Evolutionary conservation across 306 rosid genomes (phyloP).

Genomic region (Dalbergia cultrata): DNA sequence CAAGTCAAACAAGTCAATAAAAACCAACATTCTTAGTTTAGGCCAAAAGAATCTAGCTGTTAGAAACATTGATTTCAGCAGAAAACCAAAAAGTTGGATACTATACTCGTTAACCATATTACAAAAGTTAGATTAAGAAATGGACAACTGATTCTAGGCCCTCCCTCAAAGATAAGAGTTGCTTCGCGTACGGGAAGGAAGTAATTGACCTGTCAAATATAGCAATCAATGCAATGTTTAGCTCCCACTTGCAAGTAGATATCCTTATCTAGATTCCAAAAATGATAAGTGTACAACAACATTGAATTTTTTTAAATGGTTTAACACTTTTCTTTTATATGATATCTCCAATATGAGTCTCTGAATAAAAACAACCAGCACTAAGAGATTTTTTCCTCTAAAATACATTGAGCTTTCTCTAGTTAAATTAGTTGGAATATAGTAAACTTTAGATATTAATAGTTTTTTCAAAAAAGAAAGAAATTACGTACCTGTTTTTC

Average conservation of each 20-base stretch:
- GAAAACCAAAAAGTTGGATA: conserved; percentile 10
- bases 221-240: conserved; percentile 9
- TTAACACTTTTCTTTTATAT: not conserved
- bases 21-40: not conserved
- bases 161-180: conserved; percentile 34
- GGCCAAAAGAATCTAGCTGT: not conserved
- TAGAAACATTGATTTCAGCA: not conserved
- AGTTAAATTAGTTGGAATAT: too few relatives aligned
- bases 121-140: not conserved
- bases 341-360: too few relatives aligned
- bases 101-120: not conserved
- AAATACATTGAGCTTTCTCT: too few relatives aligned
- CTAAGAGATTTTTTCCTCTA: too few relatives aligned
- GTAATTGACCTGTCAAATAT: conserved; percentile 29
- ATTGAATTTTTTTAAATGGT: not conserved
- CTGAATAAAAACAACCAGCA: too few relatives aligned
- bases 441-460: too few relatives aligned
- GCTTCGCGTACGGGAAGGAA: not conserved
- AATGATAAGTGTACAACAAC: not conserved
- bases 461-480: too few relatives aligned
- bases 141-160: conserved; percentile 7
- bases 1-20: not conserved
- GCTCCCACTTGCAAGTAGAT: not conserved
- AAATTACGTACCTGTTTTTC: too few relatives aligned
- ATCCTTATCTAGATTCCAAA: not conserved